phyloP scores from a whole-genome alignment of 352 stramenopile species.

The Pythium vanterpoolii region DNA sequence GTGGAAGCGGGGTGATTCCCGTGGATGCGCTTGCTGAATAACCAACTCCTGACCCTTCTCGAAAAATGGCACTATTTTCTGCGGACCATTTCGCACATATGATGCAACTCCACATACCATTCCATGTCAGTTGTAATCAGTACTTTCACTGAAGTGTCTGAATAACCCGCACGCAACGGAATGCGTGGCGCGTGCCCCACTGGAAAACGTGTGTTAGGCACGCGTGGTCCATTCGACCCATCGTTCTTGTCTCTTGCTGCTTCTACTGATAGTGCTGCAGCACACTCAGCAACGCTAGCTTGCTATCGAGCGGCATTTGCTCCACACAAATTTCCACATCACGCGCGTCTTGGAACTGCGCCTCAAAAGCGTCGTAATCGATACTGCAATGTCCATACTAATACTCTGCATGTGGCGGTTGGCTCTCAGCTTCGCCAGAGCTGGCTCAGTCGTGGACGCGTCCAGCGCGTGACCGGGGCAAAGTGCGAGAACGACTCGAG shows the following conservation, averaged over 20 bases:
- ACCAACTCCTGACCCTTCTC: conserved; percentile 9
- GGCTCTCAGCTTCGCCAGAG: not conserved
- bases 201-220: conserved; percentile 5
- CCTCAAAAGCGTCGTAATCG: conserved; percentile 5
- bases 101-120: too few species aligned
- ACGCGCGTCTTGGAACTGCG: conserved; percentile 8
- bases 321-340: conserved; percentile 7
- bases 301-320: not conserved
- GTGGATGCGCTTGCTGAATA: conserved; percentile 63
- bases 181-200: not conserved
- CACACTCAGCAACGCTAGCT: conserved; percentile 4
- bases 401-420: conserved; percentile 8
- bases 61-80: too few species aligned
- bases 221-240: not conserved
- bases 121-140: not conserved
- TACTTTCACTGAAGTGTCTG: not conserved
- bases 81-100: too few species aligned
- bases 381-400: not conserved
- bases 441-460: not conserved
- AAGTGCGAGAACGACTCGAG: conserved; percentile 6
- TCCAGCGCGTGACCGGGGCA: conserved; percentile 7
- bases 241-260: not conserved
- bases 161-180: conserved; percentile 7
- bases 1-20: conserved; percentile 77
- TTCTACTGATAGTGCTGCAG: not conserved